These are phyloP conservation scores for Elsinoe perseae DNA, from an alignment of 2,329 filamentous ascomycete genomes.

Conservation along the genomic window DNA sequence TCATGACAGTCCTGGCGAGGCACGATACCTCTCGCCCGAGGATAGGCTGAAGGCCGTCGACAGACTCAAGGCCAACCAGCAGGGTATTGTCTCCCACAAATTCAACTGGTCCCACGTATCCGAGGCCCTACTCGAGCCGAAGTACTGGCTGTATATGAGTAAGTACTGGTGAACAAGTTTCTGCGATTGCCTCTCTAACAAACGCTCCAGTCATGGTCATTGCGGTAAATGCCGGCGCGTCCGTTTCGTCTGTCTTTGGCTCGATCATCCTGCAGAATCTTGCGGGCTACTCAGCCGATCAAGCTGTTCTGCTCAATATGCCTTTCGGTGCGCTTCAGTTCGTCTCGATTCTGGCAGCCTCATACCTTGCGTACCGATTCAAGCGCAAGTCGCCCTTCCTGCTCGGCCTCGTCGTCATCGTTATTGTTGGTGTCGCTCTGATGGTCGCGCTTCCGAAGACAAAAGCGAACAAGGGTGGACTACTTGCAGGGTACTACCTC, in stretches of 20 bases:
- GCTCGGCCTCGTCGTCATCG: slow-evolving; percentile 16
- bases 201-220: slow-evolving; percentile 10
- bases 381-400: slow-evolving; percentile 19
- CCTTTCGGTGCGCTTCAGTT: slow-evolving; percentile 16
- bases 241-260: slow-evolving; percentile 17
- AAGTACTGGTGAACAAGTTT: neutral
- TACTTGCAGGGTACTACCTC: slow-evolving; percentile 16
- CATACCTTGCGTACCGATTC: slow-evolving; percentile 17
- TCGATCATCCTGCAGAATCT: slow-evolving; percentile 17
- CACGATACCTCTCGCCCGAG: slow-evolving; percentile 37
- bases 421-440: slow-evolving; percentile 16
- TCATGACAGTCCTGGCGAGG: slow-evolving; percentile 17
- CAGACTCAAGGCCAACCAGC: slow-evolving; percentile 44
- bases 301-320: slow-evolving; percentile 18
- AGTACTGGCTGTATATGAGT: slow-evolving; percentile 40
- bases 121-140: slow-evolving; percentile 38
- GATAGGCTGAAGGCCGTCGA: slow-evolving; percentile 43
- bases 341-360: slow-evolving; percentile 15
- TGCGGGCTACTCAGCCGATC: slow-evolving; percentile 13
- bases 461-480: slow-evolving; percentile 17
- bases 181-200: neutral
- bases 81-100: slow-evolving; percentile 38
- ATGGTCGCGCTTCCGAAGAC: slow-evolving; percentile 17
- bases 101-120: slow-evolving; percentile 40
- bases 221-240: slow-evolving; percentile 13